Percentiles rank a stretch among this genome's conserved stretches.
phyloP scores from a whole-genome alignment of 1,139 yeast genomes.

The Scheffersomyces cryptocercus region DNA sequence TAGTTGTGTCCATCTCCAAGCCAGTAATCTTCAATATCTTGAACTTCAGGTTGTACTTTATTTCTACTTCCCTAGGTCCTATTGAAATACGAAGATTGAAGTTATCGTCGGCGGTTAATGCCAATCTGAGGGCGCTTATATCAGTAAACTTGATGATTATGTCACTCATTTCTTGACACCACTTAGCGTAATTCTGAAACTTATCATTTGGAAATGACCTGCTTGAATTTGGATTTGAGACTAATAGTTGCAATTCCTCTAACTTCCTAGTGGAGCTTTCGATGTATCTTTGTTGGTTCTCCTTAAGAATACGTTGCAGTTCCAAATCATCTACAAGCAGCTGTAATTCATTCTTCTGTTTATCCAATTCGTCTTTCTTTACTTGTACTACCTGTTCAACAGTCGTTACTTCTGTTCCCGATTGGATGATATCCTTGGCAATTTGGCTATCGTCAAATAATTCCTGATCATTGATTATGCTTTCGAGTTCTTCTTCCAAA shows the following conservation, averaged over 20 bases:
- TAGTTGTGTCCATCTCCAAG: no score
- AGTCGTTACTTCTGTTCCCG: slow-evolving; percentile 2
- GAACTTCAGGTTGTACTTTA: not conserved
- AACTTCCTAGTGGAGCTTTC: slow-evolving; percentile 5
- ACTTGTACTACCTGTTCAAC: slow-evolving; percentile 8
- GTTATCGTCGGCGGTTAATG: not conserved
- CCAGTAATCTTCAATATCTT: not conserved
- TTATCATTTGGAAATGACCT: slow-evolving; percentile 9
- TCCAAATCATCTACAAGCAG: slow-evolving; percentile 6
- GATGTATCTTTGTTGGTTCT: slow-evolving; percentile 6
- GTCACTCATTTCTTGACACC: slow-evolving; percentile 32
- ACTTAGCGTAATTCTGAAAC: slow-evolving; percentile 26
- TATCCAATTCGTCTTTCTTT: slow-evolving; percentile 8
- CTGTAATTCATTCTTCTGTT: slow-evolving; percentile 1
- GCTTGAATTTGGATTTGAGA: not conserved
- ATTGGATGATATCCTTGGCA: not conserved
- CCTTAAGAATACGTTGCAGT: slow-evolving; percentile 6
- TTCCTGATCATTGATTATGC: slow-evolving; percentile 4
- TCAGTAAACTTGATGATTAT: slow-evolving; percentile 21
- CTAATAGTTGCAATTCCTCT: slow-evolving; percentile 5
- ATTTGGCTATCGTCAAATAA: slow-evolving; percentile 5
- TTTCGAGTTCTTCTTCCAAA: slow-evolving; percentile 21
- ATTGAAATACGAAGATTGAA: not conserved
- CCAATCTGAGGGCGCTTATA: slow-evolving; percentile 12
- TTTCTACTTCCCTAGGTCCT: not conserved